A percentile compares a stretch with the other conserved stretches of the same genome.
These are phyloP conservation scores for Monosporascus cannonballus DNA, from an alignment of 2,329 filamentous ascomycete species.

Conservation along the genomic window DNA sequence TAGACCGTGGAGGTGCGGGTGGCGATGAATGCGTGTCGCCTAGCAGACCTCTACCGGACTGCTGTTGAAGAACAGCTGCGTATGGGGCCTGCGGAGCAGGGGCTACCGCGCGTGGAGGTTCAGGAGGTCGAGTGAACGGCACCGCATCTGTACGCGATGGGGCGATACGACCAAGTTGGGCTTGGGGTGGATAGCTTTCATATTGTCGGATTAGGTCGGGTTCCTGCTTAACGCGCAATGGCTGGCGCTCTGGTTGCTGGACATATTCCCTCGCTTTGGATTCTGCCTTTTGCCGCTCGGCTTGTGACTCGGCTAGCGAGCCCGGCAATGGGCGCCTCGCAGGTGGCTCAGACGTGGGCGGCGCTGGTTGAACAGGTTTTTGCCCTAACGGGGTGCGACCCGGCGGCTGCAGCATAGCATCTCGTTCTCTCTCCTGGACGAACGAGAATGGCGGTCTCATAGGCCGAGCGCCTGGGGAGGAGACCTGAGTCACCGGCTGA, in stretches of 20 bases:
- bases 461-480: constrained; percentile 40
- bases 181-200: constrained; percentile 36
- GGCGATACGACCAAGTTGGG: constrained; percentile 32
- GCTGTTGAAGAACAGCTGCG: constrained; percentile 32
- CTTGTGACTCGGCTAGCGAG: constrained; percentile 22
- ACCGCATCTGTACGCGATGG: constrained; percentile 35
- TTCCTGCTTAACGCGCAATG: constrained; percentile 43
- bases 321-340: constrained; percentile 25
- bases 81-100: constrained; percentile 28
- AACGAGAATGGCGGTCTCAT: constrained; percentile 42
- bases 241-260: constrained; percentile 24
- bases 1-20: constrained; percentile 29
- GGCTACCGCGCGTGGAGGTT: constrained; percentile 34
- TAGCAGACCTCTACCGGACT: constrained; percentile 34
- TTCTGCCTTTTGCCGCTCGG: constrained; percentile 26
- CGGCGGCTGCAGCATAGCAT: constrained; percentile 25
- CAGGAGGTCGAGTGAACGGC: constrained; percentile 34
- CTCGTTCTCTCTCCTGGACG: constrained; percentile 34
- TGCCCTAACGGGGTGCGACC: constrained; percentile 22
- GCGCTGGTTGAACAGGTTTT: constrained; percentile 19
- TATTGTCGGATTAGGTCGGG: constrained; percentile 40
- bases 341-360: constrained; percentile 21
- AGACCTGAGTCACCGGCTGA: constrained; percentile 35
- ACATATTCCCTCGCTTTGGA: constrained; percentile 25
- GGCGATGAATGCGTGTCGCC: constrained; percentile 35